Base-by-base conservation (phyloP, 2,329 filamentous ascomycete species). In the Alternaria tenuissima region DNA sequence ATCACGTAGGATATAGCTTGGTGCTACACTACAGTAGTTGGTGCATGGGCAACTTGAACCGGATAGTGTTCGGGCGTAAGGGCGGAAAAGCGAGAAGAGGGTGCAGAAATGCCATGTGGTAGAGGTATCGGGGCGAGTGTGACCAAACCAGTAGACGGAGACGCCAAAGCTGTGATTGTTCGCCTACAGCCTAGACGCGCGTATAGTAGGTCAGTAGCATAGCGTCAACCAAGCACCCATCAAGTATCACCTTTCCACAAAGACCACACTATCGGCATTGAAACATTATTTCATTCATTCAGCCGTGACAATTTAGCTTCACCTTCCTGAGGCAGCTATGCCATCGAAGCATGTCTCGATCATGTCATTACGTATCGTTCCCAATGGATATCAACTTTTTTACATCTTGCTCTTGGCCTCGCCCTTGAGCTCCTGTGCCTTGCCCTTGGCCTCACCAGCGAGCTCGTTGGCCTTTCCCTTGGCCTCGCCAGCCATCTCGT, bases 401-500 rank as follows among this genome's bases (percentile, higher is more conserved):
- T 79, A 70, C 39, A 80, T 76, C 67, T 82, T 82, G 66, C 81
- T 77, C 54, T 85, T 79, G 26, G 82, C 84, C 70, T 86, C 76
- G 46, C 81, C 78, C 41, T 76, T 76, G 34, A 78, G 56, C 67
- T 82, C 78, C 30, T 72, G 62, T n/a, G 78, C 78, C 66, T 79
- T 81, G 48, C 79, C 80, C 72, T 80, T 77, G 0, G 80, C 81
- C 69, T 81, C 68, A 7, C 80, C 80, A 9, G 67, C 62, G 14
- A 80, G 53, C 67, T 82, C 78, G 47, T 85, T 79, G 32, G 82
- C 83, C 70, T 86, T 76, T 43, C 81, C 78, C 41, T 77, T 76
- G 24, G 75, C 58, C 65, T 82, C 74, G 39, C 73, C 65, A 14
- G 78, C 79, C 62, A 59, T 78, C 80, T 82, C 78, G 34, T 59